Base-by-base conservation (phyloP, 495 filamentous ascomycete genomes). In the Penicillium bialowiezense region DNA sequence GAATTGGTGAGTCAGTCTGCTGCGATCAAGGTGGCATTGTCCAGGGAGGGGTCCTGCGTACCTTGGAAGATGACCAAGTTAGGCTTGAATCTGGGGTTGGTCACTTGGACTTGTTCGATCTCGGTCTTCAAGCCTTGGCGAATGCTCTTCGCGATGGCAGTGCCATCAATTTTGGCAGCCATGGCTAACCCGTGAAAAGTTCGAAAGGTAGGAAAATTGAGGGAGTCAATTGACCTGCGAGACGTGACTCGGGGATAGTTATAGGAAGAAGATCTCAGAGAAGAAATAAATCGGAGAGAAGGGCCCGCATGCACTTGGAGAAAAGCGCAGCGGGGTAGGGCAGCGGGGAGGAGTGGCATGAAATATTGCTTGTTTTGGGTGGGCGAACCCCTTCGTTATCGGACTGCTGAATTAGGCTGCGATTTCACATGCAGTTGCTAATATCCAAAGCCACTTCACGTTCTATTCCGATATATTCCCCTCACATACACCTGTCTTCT, bases 81-180 rank as follows among this genome's bases (percentile, higher is more conserved):
- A 24, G 93, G 93, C 65, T 86, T 84, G 73, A 89, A 98, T 52
- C 91, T 77, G 12, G 91, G 87, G 59, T 95, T 95, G 17, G 73
- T 68, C 70, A 81, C 76, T 69, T 96, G 92, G 58, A 80, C 85
- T 60, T 88, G 73, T 60, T 82, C 81, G 67, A 98, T 95, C 65
- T 96, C 83, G 26, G 69, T 69, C 61, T 84, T 84, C 51, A 98
- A 77, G 20, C 76, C 77, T 69, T 87, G 87, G 41, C 93, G 84
- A 61, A 98, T 95, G 53, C 69, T 80, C 73, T 89, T 91, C 36
- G 95, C 95, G 72, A 96, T 91, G 54, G 88, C 89, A 23, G 88
- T 96, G 68, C 93, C 93, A 73, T 98, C 92, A 62, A 98, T 93
- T 76, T 88, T 96, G 62, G 83, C 92, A 56, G 83, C 81, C 89